Evolutionary conservation across 2,329 filamentous ascomycete genomes (phyloP), one percentile per base, ranked within the genome.

Genomic region (Aspergillus sp.): DNA sequence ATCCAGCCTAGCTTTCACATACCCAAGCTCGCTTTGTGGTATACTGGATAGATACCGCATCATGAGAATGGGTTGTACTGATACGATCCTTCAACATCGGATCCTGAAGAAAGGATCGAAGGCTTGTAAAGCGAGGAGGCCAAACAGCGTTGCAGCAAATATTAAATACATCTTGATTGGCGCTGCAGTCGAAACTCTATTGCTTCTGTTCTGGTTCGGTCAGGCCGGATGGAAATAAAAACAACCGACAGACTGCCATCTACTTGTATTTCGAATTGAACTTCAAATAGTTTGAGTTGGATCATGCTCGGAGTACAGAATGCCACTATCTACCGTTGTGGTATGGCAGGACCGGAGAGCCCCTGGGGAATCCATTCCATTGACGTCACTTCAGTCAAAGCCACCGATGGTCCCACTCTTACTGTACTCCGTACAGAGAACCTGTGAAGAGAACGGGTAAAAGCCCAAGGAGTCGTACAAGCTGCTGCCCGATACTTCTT

Each of bases 71-170:
- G 7, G 23, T n/a, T 14, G 42, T 25, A 45, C 4, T 16, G 23
- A 7, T 45, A 45, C 42, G 16, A 21, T n/a, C 29, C 42, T 21
- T 13, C 13, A 43, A 17, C 38, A 36, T 21, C 23, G 19, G 7
- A 17, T 45, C 7, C 32, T 50, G 20, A 47, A 48, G 52, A 55
- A 46, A 52, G 50, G 46, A 49, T 49, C 36, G 14, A 50, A 31
- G 36, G 13, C 41, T 21, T 21, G 16, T 47, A 50, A 58, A 47
- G 57, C 47, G 57, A 58, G 54, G 56, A 57, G 54, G 52, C 23
- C 16, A 44, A 41, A 29, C 52, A 46, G 45, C 42, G 46, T 49
- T 52, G 51, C 54, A 53, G 56, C 45, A 32, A 47, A 42, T 52
- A 52, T 53, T 49, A 40, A 49, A 36, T 21, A 50, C 23, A 16